A percentile compares a stretch with the other conserved stretches of the same genome.
Conservation (phyloP, 352 stramenopile genomes). For the Albugo candida region DNA sequence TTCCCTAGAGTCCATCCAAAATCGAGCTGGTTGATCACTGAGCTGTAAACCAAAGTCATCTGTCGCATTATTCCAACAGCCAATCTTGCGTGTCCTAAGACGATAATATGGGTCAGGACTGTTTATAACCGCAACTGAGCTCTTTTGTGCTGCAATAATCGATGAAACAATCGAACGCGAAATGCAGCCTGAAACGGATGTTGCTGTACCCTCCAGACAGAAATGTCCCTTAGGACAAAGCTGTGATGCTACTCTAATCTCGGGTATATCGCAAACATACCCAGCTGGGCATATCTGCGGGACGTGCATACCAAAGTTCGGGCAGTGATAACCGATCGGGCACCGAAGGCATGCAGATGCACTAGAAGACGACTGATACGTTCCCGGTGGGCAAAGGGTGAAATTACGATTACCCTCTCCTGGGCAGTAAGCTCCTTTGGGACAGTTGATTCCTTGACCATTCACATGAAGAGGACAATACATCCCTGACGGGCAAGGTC, state of each 20-base stretch:
- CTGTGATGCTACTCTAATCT: slow-evolving; percentile 79
- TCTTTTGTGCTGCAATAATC: slow-evolving; percentile 1
- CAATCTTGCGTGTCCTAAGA: slow-evolving; percentile 56
- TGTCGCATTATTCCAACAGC: slow-evolving; percentile 91
- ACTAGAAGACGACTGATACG: slow-evolving; percentile 75
- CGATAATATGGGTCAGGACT: slow-evolving; percentile 5
- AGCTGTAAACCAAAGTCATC: slow-evolving; percentile 89
- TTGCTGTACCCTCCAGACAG: slow-evolving; percentile 91
- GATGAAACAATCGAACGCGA: slow-evolving; percentile 23
- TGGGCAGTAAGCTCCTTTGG: slow-evolving; percentile 56
- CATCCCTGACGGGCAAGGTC: slow-evolving; percentile 61
- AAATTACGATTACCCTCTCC: slow-evolving; percentile 79
- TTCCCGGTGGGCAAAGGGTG: slow-evolving; percentile 85
- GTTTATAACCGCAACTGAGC: neutral
- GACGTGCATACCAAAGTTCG: slow-evolving; percentile 82
- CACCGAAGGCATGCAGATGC: slow-evolving; percentile 82
- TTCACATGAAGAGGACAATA: slow-evolving; percentile 70
- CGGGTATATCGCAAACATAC: slow-evolving; percentile 89
- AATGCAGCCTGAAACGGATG: slow-evolving; percentile 78
- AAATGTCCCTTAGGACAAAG: slow-evolving; percentile 90
- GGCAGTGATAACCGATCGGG: slow-evolving; percentile 89
- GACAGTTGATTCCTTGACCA: slow-evolving; percentile 28
- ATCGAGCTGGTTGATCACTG: slow-evolving; percentile 51
- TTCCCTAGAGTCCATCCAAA: slow-evolving; percentile 85
- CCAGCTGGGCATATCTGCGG: slow-evolving; percentile 87